Conservation (phyloP, 2,329 filamentous ascomycete species). For the Dendryphion nanum region DNA sequence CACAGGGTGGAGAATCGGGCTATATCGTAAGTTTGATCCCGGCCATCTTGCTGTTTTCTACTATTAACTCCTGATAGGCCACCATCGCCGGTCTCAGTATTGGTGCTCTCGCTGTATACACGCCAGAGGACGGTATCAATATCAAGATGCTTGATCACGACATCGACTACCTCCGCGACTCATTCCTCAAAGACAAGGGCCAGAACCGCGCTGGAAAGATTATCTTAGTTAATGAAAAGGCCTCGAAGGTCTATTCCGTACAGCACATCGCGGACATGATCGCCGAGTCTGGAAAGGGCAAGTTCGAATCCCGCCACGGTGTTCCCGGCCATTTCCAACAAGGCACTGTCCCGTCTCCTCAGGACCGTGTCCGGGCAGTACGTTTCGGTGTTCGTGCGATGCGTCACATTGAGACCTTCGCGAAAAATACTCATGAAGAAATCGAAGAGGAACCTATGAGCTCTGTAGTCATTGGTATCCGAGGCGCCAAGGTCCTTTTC, state of each 20-base stretch:
- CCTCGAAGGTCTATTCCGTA: conserved; percentile 59
- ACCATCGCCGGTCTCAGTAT: conserved; percentile 89
- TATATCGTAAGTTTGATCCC: conserved; percentile 67
- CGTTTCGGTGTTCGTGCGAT: conserved; percentile 92
- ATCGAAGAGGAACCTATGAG: conserved; percentile 74
- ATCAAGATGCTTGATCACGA: conserved; percentile 90
- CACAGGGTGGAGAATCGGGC: conserved; percentile 89
- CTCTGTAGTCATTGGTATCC: conserved; percentile 84
- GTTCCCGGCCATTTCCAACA: conserved; percentile 72
- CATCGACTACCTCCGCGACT: conserved; percentile 82
- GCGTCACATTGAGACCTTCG: conserved; percentile 81
- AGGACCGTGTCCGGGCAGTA: conserved; percentile 92
- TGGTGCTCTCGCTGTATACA: conserved; percentile 90
- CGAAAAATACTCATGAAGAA: conserved; percentile 60
- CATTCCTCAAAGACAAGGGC: conserved; percentile 81
- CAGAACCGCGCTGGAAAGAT: conserved; percentile 88
- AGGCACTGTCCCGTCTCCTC: conserved; percentile 86
- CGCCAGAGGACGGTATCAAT: conserved; percentile 91
- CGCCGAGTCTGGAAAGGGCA: conserved; percentile 84
- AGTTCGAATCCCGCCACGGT: conserved; percentile 88
- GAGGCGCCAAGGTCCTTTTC: conserved; percentile 87
- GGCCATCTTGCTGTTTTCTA: background rate
- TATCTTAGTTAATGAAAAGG: conserved; percentile 92
- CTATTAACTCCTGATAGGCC: background rate
- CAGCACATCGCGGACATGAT: conserved; percentile 96